phyloP scores from a whole-genome alignment of 2,329 filamentous ascomycete species.

The Xylariaceae sp. region DNA sequence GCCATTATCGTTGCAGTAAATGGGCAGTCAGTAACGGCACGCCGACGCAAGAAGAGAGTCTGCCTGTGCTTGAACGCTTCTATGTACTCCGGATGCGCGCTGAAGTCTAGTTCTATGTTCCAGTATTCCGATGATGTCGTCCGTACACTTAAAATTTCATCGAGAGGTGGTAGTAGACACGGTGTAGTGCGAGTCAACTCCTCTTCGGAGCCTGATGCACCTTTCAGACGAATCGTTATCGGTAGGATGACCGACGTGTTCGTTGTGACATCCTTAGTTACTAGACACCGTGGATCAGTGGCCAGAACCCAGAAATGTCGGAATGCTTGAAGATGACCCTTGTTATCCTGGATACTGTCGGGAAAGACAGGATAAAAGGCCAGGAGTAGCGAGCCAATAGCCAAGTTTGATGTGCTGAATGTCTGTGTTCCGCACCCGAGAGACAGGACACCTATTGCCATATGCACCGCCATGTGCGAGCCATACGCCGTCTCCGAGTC shows the following conservation, averaged over 20 bases:
- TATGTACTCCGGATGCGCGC: slow-evolving; percentile 54
- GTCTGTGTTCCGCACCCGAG: slow-evolving; percentile 89
- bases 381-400: slow-evolving; percentile 77
- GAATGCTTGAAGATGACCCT: slow-evolving; percentile 91
- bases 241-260: slow-evolving; percentile 71
- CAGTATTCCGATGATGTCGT: slow-evolving; percentile 65
- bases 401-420: slow-evolving; percentile 81
- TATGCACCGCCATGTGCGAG: slow-evolving; percentile 85
- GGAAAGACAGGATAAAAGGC: slow-evolving; percentile 95
- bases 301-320: slow-evolving; percentile 96
- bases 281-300: slow-evolving; percentile 79
- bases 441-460: slow-evolving; percentile 87
- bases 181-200: slow-evolving; percentile 47
- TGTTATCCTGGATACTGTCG: slow-evolving; percentile 83
- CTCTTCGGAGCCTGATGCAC: slow-evolving; percentile 16
- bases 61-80: slow-evolving; percentile 64
- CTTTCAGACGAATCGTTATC: slow-evolving; percentile 58
- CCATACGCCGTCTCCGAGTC: slow-evolving; percentile 84
- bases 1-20: slow-evolving; percentile 73
- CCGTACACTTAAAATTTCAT: slow-evolving; percentile 54
- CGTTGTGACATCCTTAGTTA: slow-evolving; percentile 81
- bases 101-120: slow-evolving; percentile 74
- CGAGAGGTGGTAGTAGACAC: slow-evolving; percentile 59
- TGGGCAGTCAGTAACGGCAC: slow-evolving; percentile 60
- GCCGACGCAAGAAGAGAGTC: slow-evolving; percentile 66